Conservation (phyloP, 371 early-diverging fungal species). For the Mucor irregularis region DNA sequence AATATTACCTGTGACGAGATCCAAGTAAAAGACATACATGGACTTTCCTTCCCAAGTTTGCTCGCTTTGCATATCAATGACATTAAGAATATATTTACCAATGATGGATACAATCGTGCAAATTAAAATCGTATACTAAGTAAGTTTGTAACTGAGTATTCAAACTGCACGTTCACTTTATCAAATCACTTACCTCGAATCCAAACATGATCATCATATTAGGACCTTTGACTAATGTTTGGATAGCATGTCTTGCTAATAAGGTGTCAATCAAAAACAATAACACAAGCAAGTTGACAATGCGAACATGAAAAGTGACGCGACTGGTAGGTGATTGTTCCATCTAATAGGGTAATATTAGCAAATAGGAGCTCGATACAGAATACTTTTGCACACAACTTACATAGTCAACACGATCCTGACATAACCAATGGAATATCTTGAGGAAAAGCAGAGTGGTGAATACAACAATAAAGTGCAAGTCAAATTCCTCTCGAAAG, state of each 20-base stretch:
- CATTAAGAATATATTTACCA: constrained; percentile 83
- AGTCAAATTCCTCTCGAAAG: constrained; percentile 92
- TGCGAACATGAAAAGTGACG: constrained; percentile 65
- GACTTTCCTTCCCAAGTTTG: constrained; percentile 95
- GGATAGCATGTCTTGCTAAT: constrained; percentile 70
- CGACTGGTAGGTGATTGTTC: constrained; percentile 77
- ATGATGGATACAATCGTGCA: constrained; percentile 70
- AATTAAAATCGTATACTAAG: constrained; percentile 83
- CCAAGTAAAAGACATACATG: constrained; percentile 87
- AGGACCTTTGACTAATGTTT: constrained; percentile 66
- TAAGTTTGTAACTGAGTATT: too few relatives aligned
- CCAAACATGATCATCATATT: constrained; percentile 95
- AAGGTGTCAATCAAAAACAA: constrained; percentile 69
- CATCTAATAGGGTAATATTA: constrained; percentile 63
- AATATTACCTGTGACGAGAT: constrained; percentile 70
- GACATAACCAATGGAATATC: constrained; percentile 94
- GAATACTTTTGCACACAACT: too few relatives aligned
- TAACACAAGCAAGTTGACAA: constrained; percentile 63
- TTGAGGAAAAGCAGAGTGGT: constrained; percentile 84
- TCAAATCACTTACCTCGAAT: constrained; percentile 74
- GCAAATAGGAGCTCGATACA: too few relatives aligned
- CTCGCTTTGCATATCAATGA: constrained; percentile 78
- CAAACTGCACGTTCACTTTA: too few relatives aligned
- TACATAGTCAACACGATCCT: constrained; percentile 92
- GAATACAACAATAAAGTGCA: constrained; percentile 81